Conservation (phyloP, 768 basidiomycete genomes). For the Fibroporia radiculosa region DNA sequence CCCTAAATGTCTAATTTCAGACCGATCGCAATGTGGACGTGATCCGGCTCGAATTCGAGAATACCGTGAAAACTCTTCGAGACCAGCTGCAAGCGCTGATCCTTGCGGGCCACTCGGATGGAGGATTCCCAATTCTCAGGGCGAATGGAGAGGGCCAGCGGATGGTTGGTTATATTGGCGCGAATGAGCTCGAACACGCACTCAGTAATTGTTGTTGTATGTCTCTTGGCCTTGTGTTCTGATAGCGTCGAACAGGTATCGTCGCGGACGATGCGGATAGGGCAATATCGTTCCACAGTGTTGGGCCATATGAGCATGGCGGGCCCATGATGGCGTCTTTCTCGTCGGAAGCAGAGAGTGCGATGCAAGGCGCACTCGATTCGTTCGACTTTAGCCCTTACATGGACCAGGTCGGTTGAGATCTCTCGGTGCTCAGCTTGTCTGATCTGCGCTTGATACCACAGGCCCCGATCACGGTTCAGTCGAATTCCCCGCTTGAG, state of each 20-base stretch:
- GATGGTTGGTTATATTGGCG: conserved; percentile 86
- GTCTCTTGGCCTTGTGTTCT: background rate
- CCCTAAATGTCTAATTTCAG: conserved; percentile 29
- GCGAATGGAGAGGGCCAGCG: conserved; percentile 43
- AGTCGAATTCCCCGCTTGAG: conserved; percentile 81
- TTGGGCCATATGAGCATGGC: conserved; percentile 29
- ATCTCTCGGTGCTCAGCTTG: background rate
- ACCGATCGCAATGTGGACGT: conserved; percentile 57
- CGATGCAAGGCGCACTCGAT: conserved; percentile 30
- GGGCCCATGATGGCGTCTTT: conserved; percentile 46
- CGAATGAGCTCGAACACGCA: conserved; percentile 91
- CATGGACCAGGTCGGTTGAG: conserved; percentile 67
- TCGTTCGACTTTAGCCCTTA: conserved; percentile 79
- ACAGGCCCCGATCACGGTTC: conserved; percentile 83
- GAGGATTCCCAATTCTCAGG: conserved; percentile 82
- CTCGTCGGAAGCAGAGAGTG: conserved; percentile 47
- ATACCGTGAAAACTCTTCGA: conserved; percentile 72
- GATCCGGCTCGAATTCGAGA: conserved; percentile 63
- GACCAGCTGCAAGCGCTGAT: conserved; percentile 58
- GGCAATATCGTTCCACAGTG: conserved; percentile 55
- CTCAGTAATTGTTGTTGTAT: conserved; percentile 45
- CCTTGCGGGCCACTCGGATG: conserved; percentile 57
- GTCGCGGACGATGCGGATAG: conserved; percentile 70
- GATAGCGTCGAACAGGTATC: conserved; percentile 38
- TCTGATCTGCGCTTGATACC: conserved; percentile 39